phyloP scores from a whole-genome alignment of 2,329 filamentous ascomycete genomes.

The Venturia oleaginea region DNA sequence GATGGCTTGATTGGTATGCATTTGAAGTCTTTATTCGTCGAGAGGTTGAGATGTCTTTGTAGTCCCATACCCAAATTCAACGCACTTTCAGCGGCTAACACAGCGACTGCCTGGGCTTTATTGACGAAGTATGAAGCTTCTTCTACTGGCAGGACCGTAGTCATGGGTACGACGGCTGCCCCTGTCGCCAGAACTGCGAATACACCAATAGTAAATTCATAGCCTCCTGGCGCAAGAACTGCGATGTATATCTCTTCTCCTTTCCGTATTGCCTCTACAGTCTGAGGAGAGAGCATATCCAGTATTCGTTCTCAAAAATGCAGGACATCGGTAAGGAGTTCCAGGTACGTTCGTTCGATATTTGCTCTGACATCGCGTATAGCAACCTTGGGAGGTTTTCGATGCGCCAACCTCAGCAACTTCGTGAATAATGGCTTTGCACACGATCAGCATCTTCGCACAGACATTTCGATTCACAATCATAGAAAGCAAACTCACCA shows the following conservation, averaged over 20 bases:
- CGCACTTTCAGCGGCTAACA: slow-evolving; percentile 30
- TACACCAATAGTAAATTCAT: slow-evolving; percentile 41
- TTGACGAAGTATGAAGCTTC: slow-evolving; percentile 38
- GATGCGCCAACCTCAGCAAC: slow-evolving; percentile 31
- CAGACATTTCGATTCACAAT: not conserved
- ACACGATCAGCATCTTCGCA: slow-evolving; percentile 13
- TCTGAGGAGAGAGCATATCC: slow-evolving; percentile 22
- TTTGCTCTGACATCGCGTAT: slow-evolving; percentile 32
- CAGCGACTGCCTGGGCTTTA: slow-evolving; percentile 30
- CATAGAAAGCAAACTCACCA: not conserved
- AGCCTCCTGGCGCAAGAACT: slow-evolving; percentile 37
- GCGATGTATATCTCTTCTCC: slow-evolving; percentile 36
- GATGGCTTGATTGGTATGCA: slow-evolving; percentile 30
- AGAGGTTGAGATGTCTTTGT: slow-evolving; percentile 20
- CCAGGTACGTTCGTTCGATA: slow-evolving; percentile 30
- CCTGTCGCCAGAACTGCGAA: slow-evolving; percentile 39
- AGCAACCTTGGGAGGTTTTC: slow-evolving; percentile 26
- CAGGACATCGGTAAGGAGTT: slow-evolving; percentile 37
- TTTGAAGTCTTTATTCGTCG: slow-evolving; percentile 25
- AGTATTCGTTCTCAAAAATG: slow-evolving; percentile 31
- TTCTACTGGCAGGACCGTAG: slow-evolving; percentile 32
- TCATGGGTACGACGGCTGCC: slow-evolving; percentile 39
- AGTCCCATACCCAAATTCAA: slow-evolving; percentile 24
- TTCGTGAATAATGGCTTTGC: slow-evolving; percentile 31
- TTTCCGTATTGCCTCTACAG: slow-evolving; percentile 22